Evolutionary conservation across 768 basidiomycete species (phyloP).

Genomic region (Austroboletus eburneus): DNA sequence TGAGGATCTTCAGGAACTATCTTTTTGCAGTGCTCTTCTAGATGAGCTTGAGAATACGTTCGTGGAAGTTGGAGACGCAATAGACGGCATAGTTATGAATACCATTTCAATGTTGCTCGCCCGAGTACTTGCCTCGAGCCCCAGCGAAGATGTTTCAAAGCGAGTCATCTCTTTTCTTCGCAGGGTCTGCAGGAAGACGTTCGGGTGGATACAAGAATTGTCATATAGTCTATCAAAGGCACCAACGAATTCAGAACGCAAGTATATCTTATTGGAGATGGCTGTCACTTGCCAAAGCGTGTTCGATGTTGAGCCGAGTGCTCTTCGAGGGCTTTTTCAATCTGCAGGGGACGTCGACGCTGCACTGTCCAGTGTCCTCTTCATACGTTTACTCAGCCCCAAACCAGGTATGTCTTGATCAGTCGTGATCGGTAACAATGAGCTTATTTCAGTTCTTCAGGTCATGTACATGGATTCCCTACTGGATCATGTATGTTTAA

Average conservation of each 20-base stretch:
- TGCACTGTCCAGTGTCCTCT: not conserved
- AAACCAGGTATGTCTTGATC: not conserved
- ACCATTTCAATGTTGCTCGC: not conserved
- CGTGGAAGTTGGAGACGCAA: not conserved
- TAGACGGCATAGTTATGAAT: not conserved
- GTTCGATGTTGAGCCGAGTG: constrained; percentile 13
- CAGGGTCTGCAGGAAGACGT: constrained; percentile 25
- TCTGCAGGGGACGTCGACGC: not conserved
- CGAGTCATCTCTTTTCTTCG: constrained; percentile 23
- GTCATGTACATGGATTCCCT: too few species aligned
- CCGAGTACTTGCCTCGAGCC: constrained; percentile 2
- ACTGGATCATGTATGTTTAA: too few species aligned
- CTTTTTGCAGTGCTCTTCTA: constrained; percentile 25
- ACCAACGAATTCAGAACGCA: not conserved
- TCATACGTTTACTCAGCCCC: not conserved
- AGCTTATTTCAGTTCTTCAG: not conserved
- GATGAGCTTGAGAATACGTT: not conserved
- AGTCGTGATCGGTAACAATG: too few species aligned
- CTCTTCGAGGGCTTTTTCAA: not conserved
- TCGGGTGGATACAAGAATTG: constrained; percentile 31
- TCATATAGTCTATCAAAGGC: not conserved
- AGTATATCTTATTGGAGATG: constrained; percentile 27
- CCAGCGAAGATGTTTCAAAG: constrained; percentile 7
- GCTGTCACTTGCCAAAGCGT: constrained; percentile 34
- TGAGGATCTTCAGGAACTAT: constrained; percentile 26